Evolutionary conservation across 139 green algal genomes (phyloP).

Genomic region (Spirogloea muscicola): DNA sequence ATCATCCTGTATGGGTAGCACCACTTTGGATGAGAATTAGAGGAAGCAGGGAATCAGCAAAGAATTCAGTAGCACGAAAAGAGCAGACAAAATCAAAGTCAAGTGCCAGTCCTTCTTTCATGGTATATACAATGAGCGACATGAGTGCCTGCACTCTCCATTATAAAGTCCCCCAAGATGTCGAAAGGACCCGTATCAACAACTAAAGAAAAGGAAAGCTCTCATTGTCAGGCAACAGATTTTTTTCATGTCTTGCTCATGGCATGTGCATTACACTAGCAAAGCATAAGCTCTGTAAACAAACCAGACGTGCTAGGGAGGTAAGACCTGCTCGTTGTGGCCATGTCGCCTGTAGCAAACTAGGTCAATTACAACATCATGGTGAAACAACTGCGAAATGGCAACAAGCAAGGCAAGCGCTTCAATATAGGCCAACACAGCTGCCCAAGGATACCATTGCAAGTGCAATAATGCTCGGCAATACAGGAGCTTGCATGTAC

Average conservation of each 20-base stretch:
- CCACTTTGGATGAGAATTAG: background rate
- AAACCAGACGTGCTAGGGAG: background rate
- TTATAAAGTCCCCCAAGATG: too few relatives aligned
- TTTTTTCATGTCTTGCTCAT: too few relatives aligned
- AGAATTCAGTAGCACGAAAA: background rate
- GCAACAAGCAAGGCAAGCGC: too few relatives aligned
- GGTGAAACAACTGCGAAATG: slow-evolving; percentile 66
- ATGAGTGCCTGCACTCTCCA: too few relatives aligned
- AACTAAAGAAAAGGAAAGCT: too few relatives aligned
- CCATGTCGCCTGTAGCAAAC: slow-evolving; percentile 79
- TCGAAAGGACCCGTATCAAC: too few relatives aligned
- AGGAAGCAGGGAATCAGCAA: background rate
- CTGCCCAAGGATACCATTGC: too few relatives aligned
- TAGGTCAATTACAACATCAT: slow-evolving; percentile 93
- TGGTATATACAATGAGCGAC: background rate
- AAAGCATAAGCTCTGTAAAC: background rate
- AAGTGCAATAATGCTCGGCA: background rate
- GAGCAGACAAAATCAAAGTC: background rate
- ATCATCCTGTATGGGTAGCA: slow-evolving; percentile 81
- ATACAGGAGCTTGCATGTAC: background rate
- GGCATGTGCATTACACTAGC: too few relatives aligned
- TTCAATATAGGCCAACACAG: too few relatives aligned
- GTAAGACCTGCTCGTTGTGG: slow-evolving; percentile 78
- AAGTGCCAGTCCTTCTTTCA: background rate
- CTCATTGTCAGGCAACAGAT: too few relatives aligned